Evolutionary conservation across 164 flowering plant species (phyloP), one percentile per base, ranked within the genome.

Genomic region (Tetrastigma voinierianum): DNA sequence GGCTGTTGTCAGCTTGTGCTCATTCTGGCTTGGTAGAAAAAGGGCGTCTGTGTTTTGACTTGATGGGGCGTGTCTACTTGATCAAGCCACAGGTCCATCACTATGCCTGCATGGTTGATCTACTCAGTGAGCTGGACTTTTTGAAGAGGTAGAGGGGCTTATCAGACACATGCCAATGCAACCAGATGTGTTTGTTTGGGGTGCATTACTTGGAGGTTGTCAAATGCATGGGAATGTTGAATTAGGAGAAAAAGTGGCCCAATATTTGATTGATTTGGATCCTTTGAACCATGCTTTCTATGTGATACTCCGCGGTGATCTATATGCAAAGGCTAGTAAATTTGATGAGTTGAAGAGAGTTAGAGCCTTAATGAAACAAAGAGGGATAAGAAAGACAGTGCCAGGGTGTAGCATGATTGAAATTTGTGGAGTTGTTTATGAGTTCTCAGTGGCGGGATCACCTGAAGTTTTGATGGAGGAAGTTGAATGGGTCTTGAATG

Each of bases 141-240:
- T 91, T 62, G 76, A 75, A n/a, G 97, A 85, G 77, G 96, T 89
- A 0, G 82, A 84, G 72, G n/a, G 23, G 65, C 79, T 90, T 21
- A 83, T 90, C 17, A 62, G 70, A 55, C 77, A 62, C 69, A 91
- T 89, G 97, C 87, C 89, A 14, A 75, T 91, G 87, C 80, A 82
- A 67, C 90, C 97, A 20, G 97, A 91, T 82, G 89, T 73, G 57
- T 89, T 71, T 78, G 89, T 89, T 57, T 91, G 90, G 91, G 97
- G 95, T 47, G 91, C 97, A 60, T 63, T 91, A 57, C 88, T 89
- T 32, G 93, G 93, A 24, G 90, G 86, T 18, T 91, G 96, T 72
- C 84, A 83, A 74, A 78, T 86, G 82, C 95, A 89, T 82, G 87
- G 84, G 47, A 84, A 91, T 65, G 70, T 80, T 3, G 80, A 87